Conservation (phyloP, 2,329 filamentous ascomycete genomes). For the Paraphaeosphaeria minitans region DNA sequence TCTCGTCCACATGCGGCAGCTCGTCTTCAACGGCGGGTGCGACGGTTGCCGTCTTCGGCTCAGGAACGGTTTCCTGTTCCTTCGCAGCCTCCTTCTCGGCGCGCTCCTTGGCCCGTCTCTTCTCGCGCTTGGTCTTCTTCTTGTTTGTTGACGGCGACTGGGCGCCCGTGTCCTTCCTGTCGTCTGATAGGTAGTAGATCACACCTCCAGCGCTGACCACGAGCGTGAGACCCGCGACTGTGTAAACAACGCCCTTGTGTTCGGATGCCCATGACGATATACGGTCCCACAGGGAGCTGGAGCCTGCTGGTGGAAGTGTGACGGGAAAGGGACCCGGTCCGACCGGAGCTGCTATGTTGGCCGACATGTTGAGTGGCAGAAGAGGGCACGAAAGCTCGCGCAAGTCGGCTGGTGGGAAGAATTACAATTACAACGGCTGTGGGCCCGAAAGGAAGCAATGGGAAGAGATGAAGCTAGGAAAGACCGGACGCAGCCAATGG, state of each 20-base stretch:
- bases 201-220: conserved; percentile 90
- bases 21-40: conserved; percentile 50
- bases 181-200: conserved; percentile 81
- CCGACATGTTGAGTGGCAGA: conserved; percentile 32
- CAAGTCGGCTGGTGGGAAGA: background rate
- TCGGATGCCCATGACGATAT: conserved; percentile 91
- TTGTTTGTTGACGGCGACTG: conserved; percentile 49
- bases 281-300: conserved; percentile 83
- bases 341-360: conserved; percentile 29
- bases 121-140: conserved; percentile 88
- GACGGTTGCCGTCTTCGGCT: conserved; percentile 44
- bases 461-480: conserved; percentile 12
- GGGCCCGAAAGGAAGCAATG: conserved; percentile 5
- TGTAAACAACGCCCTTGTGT: conserved; percentile 95
- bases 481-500: conserved; percentile 21
- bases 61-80: conserved; percentile 39
- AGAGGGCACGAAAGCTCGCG: background rate
- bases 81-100: conserved; percentile 55
- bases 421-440: background rate
- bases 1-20: conserved; percentile 56
- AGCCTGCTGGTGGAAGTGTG: conserved; percentile 50
- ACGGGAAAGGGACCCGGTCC: conserved; percentile 44
- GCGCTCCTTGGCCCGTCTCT: conserved; percentile 82
- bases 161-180: conserved; percentile 48
- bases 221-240: conserved; percentile 90